Evolutionary conservation across 768 basidiomycete genomes (phyloP), one percentile per base, ranked within the genome.

Genomic region (Xerocomus potaroensis): DNA sequence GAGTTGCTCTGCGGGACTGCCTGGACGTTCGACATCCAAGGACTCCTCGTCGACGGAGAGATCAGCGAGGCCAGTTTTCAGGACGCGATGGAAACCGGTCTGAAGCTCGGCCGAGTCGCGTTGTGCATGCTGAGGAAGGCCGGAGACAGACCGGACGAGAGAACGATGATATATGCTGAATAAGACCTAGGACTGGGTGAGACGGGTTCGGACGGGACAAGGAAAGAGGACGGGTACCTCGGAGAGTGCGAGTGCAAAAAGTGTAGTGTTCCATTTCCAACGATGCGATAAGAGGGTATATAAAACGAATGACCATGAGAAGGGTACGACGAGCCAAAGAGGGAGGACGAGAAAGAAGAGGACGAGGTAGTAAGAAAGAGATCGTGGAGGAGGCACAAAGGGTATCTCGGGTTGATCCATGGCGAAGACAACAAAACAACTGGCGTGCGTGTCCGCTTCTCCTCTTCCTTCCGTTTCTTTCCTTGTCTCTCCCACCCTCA

Each of bases 111-210:
- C 60, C 8, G 76, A 57, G 52, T 81, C 72, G n/a, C 74, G 70
- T 22, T 74, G 65, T 26, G 67, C 62, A 48, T 59, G 65, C 15
- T 73, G 74, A 34, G 75, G 69, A 12, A 74, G 75, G 3, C 69
- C 67, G 29, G 78, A 69, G 32, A 83, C 70, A 48, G 68, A 67
- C 42, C 61, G 66, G 16, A 73, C 70, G 33, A 88, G 73, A 45
- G 72, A 64, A 47, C 65, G 65, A 54, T 88, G 75, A 61, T 87
- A 80, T 15, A 87, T 58, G 55, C 82, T 85, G 61, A 90, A 91
- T 48, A 81, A 61, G 8, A 80, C 78, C 87, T 89, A 46, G 22
- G 45, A 52, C 30, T 44, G 24, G 46, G n/a, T 6, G 26, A 39
- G 22, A 37, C 22, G 9, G 14, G 45, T 26, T n/a, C 15, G 33